These are phyloP conservation scores for Infundibulicybe gibba DNA, from an alignment of 768 basidiomycete genomes.

Conservation along the genomic window DNA sequence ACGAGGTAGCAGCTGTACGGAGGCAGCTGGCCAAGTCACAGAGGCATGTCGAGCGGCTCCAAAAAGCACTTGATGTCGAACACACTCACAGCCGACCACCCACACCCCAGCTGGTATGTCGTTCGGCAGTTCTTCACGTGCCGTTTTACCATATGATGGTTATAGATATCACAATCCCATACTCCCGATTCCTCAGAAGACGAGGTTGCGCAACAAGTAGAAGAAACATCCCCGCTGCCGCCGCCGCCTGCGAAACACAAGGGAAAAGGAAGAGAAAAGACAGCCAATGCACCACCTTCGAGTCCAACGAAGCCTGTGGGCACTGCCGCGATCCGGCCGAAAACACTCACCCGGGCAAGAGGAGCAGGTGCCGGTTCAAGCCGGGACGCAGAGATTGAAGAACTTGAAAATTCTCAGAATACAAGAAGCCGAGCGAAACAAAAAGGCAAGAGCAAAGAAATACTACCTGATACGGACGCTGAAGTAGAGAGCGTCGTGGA, in stretches of 20 bases:
- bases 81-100: constrained; percentile 26
- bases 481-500: constrained; percentile 9
- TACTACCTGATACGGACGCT: constrained; percentile 12
- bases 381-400: not conserved
- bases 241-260: too few species aligned
- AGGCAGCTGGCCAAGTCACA: constrained; percentile 32
- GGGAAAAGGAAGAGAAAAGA: too few species aligned
- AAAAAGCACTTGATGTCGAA: constrained; percentile 38
- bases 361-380: not conserved
- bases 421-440: constrained; percentile 10
- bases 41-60: constrained; percentile 41
- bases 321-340: not conserved
- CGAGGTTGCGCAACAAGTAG: too few species aligned
- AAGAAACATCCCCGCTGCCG: too few species aligned
- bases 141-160: too few species aligned
- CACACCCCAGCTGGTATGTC: constrained; percentile 16
- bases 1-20: constrained; percentile 29
- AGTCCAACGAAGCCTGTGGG: constrained; percentile 2
- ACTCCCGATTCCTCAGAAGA: too few species aligned
- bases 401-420: not conserved
- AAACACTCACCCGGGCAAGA: too few species aligned
- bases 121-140: too few species aligned
- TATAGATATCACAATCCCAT: too few species aligned
- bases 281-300: not conserved
- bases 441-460: constrained; percentile 16